Conservation (phyloP, 257 asterid species). For the Fraxinus quadrangulata region DNA sequence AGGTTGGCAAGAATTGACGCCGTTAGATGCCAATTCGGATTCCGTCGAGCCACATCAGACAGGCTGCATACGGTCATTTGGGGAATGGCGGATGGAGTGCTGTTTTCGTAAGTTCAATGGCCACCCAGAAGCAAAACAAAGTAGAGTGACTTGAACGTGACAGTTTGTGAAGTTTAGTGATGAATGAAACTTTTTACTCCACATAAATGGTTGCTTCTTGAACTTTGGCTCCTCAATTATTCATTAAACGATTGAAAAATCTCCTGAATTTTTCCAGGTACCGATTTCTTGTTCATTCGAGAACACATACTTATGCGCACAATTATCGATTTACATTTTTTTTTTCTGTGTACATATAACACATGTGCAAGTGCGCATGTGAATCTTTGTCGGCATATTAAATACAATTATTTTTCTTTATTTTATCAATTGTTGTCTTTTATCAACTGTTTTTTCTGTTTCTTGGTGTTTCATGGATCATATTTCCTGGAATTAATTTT, state of each 20-base stretch:
- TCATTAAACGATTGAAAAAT: not conserved
- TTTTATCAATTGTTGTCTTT: not conserved
- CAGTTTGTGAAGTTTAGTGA: too few species aligned
- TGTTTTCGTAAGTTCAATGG: too few species aligned
- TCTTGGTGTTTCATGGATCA: conserved; percentile 10
- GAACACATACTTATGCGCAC: not conserved
- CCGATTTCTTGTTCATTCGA: conserved; percentile 6
- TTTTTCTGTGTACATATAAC: not conserved
- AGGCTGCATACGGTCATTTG: too few species aligned
- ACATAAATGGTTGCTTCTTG: not conserved
- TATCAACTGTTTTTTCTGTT: conserved; percentile 4
- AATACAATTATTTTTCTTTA: not conserved
- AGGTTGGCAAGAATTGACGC: too few species aligned
- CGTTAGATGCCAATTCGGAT: too few species aligned
- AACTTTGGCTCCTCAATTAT: not conserved
- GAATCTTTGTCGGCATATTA: not conserved
- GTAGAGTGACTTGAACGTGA: too few species aligned
- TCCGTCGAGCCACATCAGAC: too few species aligned
- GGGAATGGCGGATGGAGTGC: too few species aligned
- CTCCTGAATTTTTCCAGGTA: conserved; percentile 30
- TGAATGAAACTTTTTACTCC: too few species aligned
- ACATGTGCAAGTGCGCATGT: not conserved
- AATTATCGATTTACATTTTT: not conserved
- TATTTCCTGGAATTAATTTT: conserved; percentile 3
- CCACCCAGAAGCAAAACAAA: too few species aligned